phyloP scores from a whole-genome alignment of 495 filamentous ascomycete genomes.

The Lophiostoma macrostomum region DNA sequence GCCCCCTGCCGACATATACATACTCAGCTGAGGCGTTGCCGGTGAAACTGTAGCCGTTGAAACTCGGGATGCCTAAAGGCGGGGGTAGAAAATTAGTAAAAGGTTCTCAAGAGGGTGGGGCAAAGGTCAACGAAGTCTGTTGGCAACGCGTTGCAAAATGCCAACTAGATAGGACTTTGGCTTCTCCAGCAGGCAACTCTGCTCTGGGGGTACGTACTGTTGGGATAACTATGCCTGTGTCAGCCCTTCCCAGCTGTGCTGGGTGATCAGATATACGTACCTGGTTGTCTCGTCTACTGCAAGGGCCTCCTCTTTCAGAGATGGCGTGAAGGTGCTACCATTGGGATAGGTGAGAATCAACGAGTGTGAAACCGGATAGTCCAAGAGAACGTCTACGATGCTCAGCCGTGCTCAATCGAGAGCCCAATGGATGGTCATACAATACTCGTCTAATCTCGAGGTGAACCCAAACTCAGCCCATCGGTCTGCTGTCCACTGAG shows the following conservation, averaged over 20 bases:
- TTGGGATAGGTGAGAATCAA: conserved; percentile 28
- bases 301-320: conserved; percentile 34
- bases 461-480: conserved; percentile 30
- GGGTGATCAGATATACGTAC: not conserved
- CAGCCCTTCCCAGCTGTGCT: no score
- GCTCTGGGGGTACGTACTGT: conserved; percentile 29
- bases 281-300: conserved; percentile 32
- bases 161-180: no score
- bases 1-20: conserved; percentile 38
- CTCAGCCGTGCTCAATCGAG: not conserved
- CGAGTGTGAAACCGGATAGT: conserved; percentile 35
- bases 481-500: conserved; percentile 30
- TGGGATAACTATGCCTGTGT: not conserved
- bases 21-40: conserved; percentile 38
- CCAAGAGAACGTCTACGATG: conserved; percentile 28
- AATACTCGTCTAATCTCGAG: conserved; percentile 31
- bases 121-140: no score
- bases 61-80: conserved; percentile 37
- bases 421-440: not conserved
- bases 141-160: no score
- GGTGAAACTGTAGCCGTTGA: conserved; percentile 37
- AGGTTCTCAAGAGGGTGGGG: no score
- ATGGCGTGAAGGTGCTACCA: conserved; percentile 19
- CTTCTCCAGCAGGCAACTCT: no score
- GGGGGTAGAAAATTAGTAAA: no score